These are phyloP conservation scores for Camillea tinctor DNA, from an alignment of 2,329 filamentous ascomycete genomes.

Conservation along the genomic window DNA sequence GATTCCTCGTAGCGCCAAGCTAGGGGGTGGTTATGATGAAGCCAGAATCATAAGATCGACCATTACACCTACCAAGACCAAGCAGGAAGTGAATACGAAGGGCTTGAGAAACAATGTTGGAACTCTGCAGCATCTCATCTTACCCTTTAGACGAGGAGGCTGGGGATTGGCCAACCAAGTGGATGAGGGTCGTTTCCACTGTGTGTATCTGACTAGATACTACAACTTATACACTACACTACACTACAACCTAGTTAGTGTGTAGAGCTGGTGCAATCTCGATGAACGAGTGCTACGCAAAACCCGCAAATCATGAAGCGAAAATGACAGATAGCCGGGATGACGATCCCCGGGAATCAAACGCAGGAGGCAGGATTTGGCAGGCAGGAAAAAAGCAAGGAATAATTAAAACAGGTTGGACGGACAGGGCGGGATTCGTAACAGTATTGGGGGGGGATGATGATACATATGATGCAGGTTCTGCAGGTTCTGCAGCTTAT, in stretches of 20 bases:
- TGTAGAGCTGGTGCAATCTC: not conserved
- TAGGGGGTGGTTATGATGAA: constrained; percentile 1
- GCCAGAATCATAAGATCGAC: constrained; percentile 1
- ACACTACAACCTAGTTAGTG: too few relatives aligned
- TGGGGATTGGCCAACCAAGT: not conserved
- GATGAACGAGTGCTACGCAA: not conserved
- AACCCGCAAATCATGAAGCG: not conserved
- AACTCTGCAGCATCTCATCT: not conserved
- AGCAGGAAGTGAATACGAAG: not conserved
- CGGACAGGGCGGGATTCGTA: too few relatives aligned
- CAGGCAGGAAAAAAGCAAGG: not conserved
- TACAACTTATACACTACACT: not conserved
- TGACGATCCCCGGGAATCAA: not conserved
- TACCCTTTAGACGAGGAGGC: not conserved
- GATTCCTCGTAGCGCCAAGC: constrained; percentile 11
- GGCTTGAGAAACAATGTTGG: not conserved
- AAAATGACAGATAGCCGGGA: not conserved
- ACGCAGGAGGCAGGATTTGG: not conserved
- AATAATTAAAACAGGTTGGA: not conserved
- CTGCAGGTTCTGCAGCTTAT: constrained; percentile 1
- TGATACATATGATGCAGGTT: too few relatives aligned
- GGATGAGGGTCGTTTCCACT: not conserved
- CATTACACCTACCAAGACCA: too few relatives aligned
- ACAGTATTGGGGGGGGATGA: not conserved
- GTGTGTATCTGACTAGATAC: not conserved